Conservation (phyloP, 139 green algal genomes). For the Chlamydomonas schloesseri region DNA sequence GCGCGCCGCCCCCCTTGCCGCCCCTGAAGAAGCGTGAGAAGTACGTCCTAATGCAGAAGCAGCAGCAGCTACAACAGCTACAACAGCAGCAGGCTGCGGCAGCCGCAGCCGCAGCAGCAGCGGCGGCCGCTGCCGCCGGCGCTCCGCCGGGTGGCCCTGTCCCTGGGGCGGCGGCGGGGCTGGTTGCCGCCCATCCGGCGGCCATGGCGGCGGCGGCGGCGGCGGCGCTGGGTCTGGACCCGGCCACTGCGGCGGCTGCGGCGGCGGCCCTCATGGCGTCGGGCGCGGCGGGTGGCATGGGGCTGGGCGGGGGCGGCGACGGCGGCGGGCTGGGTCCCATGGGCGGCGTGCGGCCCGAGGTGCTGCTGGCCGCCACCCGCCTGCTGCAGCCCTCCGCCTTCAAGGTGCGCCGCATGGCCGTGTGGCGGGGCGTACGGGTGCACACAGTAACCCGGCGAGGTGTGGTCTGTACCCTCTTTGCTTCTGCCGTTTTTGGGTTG, state of each 20-base stretch:
- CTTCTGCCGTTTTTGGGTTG: too few species aligned
- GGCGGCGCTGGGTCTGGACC: not conserved
- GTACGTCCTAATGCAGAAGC: too few species aligned
- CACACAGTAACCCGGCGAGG: not conserved
- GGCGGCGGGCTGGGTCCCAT: not conserved
- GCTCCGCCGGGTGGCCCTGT: too few species aligned
- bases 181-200: not conserved
- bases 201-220: too few species aligned
- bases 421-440: not conserved
- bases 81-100: not conserved
- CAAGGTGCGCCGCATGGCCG: not conserved
- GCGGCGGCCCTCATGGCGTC: not conserved
- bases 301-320: not conserved
- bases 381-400: conserved; percentile 25
- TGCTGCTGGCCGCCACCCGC: conserved; percentile 14
- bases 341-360: not conserved
- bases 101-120: not conserved
- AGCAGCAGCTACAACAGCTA: not conserved
- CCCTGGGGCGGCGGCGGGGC: not conserved
- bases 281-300: not conserved
- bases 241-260: not conserved
- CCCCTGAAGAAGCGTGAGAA: conserved; percentile 41
- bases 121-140: not conserved
- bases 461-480: too few species aligned
- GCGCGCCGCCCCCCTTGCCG: not conserved